These are phyloP conservation scores for Ophiostoma sp. DNA, from an alignment of 2,329 filamentous ascomycete genomes.

Conservation along the genomic window DNA sequence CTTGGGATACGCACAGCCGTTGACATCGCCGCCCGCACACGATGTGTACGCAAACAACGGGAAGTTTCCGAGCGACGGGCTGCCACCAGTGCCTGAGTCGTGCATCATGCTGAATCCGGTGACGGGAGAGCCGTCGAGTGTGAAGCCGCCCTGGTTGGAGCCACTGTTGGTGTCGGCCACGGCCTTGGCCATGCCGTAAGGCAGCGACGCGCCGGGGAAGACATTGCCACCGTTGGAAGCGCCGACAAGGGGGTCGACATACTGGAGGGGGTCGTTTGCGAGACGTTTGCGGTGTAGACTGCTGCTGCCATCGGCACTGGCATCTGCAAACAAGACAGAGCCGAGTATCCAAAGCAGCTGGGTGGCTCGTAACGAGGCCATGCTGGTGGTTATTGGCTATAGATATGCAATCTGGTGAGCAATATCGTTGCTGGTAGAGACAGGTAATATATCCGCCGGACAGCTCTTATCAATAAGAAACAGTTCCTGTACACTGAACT, in stretches of 20 bases:
- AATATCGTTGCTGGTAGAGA: no score
- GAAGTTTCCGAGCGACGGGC: slow-evolving; percentile 65
- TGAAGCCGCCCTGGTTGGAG: slow-evolving; percentile 54
- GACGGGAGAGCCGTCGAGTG: slow-evolving; percentile 45
- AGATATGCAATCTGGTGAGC: no score
- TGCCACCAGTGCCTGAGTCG: slow-evolving; percentile 53
- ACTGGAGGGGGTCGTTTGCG: slow-evolving; percentile 24
- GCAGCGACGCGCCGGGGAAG: slow-evolving; percentile 40
- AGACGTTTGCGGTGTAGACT: no score
- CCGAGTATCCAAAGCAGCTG: neutral
- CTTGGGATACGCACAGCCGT: neutral
- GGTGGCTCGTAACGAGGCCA: neutral
- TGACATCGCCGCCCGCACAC: slow-evolving; percentile 49
- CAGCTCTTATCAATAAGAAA: no score
- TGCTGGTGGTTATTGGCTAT: neutral
- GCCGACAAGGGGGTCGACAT: slow-evolving; percentile 40
- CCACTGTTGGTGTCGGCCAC: slow-evolving; percentile 49
- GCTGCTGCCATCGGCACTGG: neutral
- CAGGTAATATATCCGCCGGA: no score
- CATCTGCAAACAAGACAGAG: slow-evolving; percentile 5
- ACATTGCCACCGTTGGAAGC: slow-evolving; percentile 33
- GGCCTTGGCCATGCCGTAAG: slow-evolving; percentile 51
- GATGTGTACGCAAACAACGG: slow-evolving; percentile 62
- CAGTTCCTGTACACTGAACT: no score
- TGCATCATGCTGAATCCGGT: slow-evolving; percentile 55